These are phyloP conservation scores for Botrytis tulipae DNA, from an alignment of 2,329 filamentous ascomycete genomes.

Conservation along the genomic window DNA sequence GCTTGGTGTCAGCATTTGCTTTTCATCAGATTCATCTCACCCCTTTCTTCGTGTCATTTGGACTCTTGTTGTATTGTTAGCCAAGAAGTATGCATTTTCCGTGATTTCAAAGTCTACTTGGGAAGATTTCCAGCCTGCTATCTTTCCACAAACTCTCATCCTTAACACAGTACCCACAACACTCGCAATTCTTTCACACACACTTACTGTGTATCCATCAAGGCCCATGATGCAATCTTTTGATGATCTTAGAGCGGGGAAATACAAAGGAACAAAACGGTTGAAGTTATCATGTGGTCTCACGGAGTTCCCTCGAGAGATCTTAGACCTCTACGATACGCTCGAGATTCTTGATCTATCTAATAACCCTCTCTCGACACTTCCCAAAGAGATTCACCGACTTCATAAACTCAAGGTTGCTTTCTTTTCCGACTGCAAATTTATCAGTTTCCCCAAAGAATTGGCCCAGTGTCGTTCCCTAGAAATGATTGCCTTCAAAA, in stretches of 20 bases:
- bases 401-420: constrained; percentile 47
- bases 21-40: not conserved
- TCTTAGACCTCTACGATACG: constrained; percentile 43
- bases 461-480: constrained; percentile 46
- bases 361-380: constrained; percentile 43
- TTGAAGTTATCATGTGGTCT: constrained; percentile 35
- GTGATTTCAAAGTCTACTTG: not conserved
- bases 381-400: constrained; percentile 43
- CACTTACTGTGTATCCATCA: not conserved
- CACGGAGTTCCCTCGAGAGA: constrained; percentile 42
- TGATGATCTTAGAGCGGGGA: constrained; percentile 29
- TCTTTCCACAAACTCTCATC: not conserved
- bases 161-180: not conserved
- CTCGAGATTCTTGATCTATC: constrained; percentile 51
- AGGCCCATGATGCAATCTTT: constrained; percentile 28
- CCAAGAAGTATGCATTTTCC: not conserved
- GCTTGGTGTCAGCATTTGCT: not conserved
- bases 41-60: not conserved
- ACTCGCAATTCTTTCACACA: not conserved
- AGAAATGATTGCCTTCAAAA: constrained; percentile 51
- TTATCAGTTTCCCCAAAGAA: constrained; percentile 44
- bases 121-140: not conserved
- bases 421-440: constrained; percentile 49
- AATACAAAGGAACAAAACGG: constrained; percentile 33
- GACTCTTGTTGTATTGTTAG: not conserved